phyloP scores from a whole-genome alignment of 2,329 filamentous ascomycete genomes.

The Colletotrichum gloeosporioides region DNA sequence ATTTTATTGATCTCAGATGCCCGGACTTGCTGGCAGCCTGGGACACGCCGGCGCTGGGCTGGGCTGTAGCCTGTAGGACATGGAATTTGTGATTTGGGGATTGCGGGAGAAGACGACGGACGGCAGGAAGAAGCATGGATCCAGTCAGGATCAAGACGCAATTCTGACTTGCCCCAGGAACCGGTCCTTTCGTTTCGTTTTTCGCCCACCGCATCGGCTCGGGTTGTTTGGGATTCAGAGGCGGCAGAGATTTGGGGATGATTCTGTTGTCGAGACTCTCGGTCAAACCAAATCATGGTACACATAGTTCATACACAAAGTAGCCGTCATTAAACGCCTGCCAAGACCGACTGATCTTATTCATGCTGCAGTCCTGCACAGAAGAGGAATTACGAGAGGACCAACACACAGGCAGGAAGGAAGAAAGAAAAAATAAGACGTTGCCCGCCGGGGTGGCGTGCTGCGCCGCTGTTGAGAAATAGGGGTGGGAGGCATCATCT shows the following conservation, averaged over 20 bases:
- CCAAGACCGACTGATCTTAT: neutral
- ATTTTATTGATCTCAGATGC: slow-evolving; percentile 12
- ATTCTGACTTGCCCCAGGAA: neutral
- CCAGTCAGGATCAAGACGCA: neutral
- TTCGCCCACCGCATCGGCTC: neutral
- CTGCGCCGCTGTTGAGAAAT: slow-evolving; percentile 10
- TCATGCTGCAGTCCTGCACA: neutral
- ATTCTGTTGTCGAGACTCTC: neutral
- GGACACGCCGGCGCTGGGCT: neutral
- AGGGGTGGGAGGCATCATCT: neutral
- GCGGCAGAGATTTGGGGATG: neutral
- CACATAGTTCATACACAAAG: neutral
- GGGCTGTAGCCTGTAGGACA: neutral
- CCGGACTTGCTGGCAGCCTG: neutral
- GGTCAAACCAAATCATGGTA: neutral
- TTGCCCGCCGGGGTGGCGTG: slow-evolving; percentile 4
- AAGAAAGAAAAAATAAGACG: neutral
- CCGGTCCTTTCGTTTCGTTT: neutral
- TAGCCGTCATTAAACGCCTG: neutral
- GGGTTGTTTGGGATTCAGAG: slow-evolving; percentile 1
- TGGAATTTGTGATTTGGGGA: neutral
- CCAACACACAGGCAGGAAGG: neutral
- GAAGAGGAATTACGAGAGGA: neutral
- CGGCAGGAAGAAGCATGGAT: neutral
- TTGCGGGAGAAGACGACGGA: neutral